Evolutionary conservation across 2,329 filamentous ascomycete species (phyloP).

Genomic region (Hypoxylon sp.): DNA sequence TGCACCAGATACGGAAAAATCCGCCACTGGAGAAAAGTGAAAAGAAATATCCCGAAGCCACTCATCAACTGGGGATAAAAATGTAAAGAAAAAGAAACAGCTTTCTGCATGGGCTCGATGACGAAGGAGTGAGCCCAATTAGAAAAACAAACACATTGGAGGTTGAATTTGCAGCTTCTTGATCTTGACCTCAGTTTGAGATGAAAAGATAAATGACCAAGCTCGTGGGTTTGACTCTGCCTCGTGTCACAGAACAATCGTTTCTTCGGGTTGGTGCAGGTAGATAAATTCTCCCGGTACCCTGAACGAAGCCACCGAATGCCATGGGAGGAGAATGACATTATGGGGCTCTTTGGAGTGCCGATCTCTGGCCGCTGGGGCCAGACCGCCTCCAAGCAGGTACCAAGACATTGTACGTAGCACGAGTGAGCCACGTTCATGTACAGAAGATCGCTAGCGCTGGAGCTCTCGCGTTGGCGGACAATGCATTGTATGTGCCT

Average conservation of each 20-base stretch:
- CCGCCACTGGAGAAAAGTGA: constrained; percentile 25
- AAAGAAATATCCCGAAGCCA: constrained; percentile 31
- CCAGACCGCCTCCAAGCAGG: constrained; percentile 41
- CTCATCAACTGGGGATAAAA: constrained; percentile 8
- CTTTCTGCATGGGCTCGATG: constrained; percentile 18
- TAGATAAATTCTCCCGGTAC: constrained; percentile 16
- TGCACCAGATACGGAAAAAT: constrained; percentile 28
- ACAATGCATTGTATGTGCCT: constrained; percentile 36
- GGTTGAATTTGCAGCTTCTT: constrained; percentile 4
- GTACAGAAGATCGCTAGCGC: constrained; percentile 33
- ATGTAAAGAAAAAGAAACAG: constrained; percentile 15
- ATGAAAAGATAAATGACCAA: background rate
- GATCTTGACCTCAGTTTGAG: background rate
- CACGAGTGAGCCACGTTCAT: constrained; percentile 40
- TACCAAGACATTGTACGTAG: constrained; percentile 37
- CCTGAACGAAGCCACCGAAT: constrained; percentile 40
- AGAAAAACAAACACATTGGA: background rate
- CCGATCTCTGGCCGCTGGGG: constrained; percentile 41
- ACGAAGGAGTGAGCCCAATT: constrained; percentile 6
- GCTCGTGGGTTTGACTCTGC: background rate
- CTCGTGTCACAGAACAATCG: constrained; percentile 32
- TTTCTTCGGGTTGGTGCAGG: constrained; percentile 36
- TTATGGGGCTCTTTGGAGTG: constrained; percentile 41
- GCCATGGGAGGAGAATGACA: constrained; percentile 34
- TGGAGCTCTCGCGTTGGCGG: constrained; percentile 25